Percentiles rank a stretch among this genome's conserved stretches.
Conservation (phyloP, 768 basidiomycete species). For the Psilocybe cyanescens region DNA sequence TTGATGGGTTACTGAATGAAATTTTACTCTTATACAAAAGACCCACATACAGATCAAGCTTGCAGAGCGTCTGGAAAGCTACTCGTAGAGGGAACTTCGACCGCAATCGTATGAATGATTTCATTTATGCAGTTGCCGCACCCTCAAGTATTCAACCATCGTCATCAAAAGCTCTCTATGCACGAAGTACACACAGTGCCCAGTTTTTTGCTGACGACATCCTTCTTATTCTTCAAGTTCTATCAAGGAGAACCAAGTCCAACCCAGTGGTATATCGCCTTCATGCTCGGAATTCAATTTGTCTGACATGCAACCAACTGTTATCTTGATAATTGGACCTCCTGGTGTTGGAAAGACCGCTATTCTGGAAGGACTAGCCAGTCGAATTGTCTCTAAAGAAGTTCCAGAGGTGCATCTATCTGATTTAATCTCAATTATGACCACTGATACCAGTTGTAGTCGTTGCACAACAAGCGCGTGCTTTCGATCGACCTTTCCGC, state of each 20-base stretch:
- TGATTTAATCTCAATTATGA: too few species aligned
- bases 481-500: slow-evolving; percentile 84
- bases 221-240: slow-evolving; percentile 46
- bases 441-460: slow-evolving; percentile 43
- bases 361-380: slow-evolving; percentile 88
- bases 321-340: slow-evolving; percentile 70
- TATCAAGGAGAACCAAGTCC: slow-evolving; percentile 88
- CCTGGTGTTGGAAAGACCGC: slow-evolving; percentile 95
- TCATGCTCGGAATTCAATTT: not conserved
- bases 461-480: slow-evolving; percentile 86
- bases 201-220: not conserved
- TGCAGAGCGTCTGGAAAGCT: too few species aligned
- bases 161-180: slow-evolving; percentile 14
- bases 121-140: not conserved
- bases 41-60: too few species aligned
- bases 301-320: not conserved
- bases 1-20: too few species aligned
- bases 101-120: too few species aligned
- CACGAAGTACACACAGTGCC: slow-evolving; percentile 4
- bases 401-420: slow-evolving; percentile 75
- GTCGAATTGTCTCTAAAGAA: slow-evolving; percentile 84
- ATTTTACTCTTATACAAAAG: not conserved
- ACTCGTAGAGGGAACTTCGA: too few species aligned
- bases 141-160: not conserved
- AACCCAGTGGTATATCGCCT: slow-evolving; percentile 75